These are phyloP conservation scores for Leccinum huronense DNA, from an alignment of 1,284 basidiomycete species.

Conservation along the genomic window DNA sequence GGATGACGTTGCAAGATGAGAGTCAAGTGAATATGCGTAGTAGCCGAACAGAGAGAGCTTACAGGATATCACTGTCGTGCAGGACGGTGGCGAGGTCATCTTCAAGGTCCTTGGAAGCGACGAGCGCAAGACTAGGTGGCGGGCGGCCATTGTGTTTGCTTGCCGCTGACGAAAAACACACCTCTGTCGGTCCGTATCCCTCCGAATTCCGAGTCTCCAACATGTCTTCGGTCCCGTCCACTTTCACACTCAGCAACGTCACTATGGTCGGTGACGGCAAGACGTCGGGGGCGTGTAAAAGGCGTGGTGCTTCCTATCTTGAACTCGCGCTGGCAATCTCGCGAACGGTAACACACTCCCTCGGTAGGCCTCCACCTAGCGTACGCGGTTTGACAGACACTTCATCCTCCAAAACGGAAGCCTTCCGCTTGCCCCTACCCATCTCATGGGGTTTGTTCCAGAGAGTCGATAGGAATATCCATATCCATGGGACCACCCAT, in stretches of 20 bases:
- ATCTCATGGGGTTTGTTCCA: conserved; percentile 29
- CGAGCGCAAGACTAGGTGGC: too few relatives aligned
- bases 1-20: too few relatives aligned
- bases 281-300: conserved; percentile 28
- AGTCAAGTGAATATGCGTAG: too few relatives aligned
- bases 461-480: conserved; percentile 38
- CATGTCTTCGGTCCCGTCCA: conserved; percentile 66
- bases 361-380: conserved; percentile 66
- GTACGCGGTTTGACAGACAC: conserved; percentile 52
- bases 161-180: conserved; percentile 59
- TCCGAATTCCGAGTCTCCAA: conserved; percentile 83
- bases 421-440: conserved; percentile 50
- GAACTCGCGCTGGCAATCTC: conserved; percentile 43
- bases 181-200: conserved; percentile 63
- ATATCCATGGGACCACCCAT: conserved; percentile 33
- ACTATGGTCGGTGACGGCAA: conserved; percentile 54
- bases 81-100: too few relatives aligned
- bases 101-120: too few relatives aligned
- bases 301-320: conserved; percentile 24
- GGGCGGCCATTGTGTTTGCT: conserved; percentile 80
- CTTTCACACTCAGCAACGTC: conserved; percentile 54
- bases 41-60: too few relatives aligned
- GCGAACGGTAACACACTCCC: conserved; percentile 51
- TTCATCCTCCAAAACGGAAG: conserved; percentile 48
- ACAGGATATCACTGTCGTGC: too few relatives aligned